Evolutionary conservation across 2,329 filamentous ascomycete species (phyloP), one percentile per base, ranked within the genome.

Genomic region (Fusarium brachygibbosum): DNA sequence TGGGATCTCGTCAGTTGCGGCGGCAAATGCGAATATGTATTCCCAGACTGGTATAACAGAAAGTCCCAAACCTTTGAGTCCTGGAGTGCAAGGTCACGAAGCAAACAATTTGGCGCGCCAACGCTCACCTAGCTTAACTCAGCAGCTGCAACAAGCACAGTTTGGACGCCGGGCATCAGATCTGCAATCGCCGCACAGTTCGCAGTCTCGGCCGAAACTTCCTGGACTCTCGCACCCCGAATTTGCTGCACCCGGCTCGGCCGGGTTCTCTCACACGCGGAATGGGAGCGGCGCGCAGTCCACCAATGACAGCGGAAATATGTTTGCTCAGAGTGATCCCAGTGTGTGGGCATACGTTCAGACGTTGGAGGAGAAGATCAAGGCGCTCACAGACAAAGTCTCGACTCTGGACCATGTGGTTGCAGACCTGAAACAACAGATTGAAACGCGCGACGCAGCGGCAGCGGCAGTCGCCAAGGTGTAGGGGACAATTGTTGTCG

Each of bases 1-100:
- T 13, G 86, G 83, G 72, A 79, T 85, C 34, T 83, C 84, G 5
- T 85, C 85, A 10, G 76, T 85, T 29, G 80, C 80, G 53, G 79
- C 81, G 41, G 81, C 81, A 45, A 84, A 82, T 61, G 82, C 83
- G 46, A 86, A 86, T 19, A 86, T 94, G 69, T 97, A 93, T 76
- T 86, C 89, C 11, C 90, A 93, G 68, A 86, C 87, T 55, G 86
- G 83, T 61, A 92, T 97, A 82, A 96, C 92, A 5, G 93, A 97
- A 79, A 97, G 93, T 70, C 93, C 94, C 0, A 97, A 94, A 76
- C 91, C 94, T 6, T 83, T 97, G 40, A 94, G 90, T 63, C 91
- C 91, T n/a, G 85, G 85, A 19, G 83, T 79, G 29, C 73, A 85
- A 76, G 76, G 84, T 21, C 83, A 90, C 50, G 88, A 88, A 69